Conservation (phyloP, 192 early-diverging fungal species). For the Phlyctochytrium planicorne region DNA sequence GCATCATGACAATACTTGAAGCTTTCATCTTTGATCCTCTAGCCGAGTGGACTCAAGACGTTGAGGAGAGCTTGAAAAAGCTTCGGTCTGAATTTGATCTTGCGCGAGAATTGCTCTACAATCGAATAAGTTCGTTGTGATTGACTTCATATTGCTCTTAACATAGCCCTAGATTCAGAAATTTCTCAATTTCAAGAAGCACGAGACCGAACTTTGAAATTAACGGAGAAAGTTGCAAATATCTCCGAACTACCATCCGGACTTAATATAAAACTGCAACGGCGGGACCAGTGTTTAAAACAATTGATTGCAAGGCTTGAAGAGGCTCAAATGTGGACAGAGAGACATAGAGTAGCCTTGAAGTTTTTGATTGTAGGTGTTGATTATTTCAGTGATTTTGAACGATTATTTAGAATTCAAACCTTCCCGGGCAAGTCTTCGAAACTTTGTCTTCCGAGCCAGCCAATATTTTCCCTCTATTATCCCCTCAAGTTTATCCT, state of each 20-base stretch:
- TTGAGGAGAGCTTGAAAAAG: constrained; percentile 21
- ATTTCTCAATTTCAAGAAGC: no score
- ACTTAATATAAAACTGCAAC: not conserved
- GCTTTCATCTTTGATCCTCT: constrained; percentile 58
- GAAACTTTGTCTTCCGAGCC: constrained; percentile 13
- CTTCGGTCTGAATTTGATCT: constrained; percentile 40
- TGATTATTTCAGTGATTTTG: no score
- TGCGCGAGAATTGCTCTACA: constrained; percentile 39
- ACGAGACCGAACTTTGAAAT: no score
- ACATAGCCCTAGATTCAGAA: no score
- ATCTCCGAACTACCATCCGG: not conserved
- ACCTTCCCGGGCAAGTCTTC: constrained; percentile 14
- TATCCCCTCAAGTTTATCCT: constrained; percentile 10
- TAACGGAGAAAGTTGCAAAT: not conserved
- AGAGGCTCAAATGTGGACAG: constrained; percentile 21
- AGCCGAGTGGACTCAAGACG: constrained; percentile 50
- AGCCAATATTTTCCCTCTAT: constrained; percentile 16
- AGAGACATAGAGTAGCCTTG: constrained; percentile 10
- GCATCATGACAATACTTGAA: constrained; percentile 51
- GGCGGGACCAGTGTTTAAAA: not conserved
- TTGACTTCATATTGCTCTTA: constrained; percentile 6
- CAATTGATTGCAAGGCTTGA: not conserved
- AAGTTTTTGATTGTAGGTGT: constrained; percentile 9
- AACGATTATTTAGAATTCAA: not conserved
- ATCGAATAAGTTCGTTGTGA: constrained; percentile 37